A percentile compares a stretch with the other conserved stretches of the same genome.
phyloP scores from a whole-genome alignment of 495 filamentous ascomycete species.

The Barbatosphaeria neglecta region DNA sequence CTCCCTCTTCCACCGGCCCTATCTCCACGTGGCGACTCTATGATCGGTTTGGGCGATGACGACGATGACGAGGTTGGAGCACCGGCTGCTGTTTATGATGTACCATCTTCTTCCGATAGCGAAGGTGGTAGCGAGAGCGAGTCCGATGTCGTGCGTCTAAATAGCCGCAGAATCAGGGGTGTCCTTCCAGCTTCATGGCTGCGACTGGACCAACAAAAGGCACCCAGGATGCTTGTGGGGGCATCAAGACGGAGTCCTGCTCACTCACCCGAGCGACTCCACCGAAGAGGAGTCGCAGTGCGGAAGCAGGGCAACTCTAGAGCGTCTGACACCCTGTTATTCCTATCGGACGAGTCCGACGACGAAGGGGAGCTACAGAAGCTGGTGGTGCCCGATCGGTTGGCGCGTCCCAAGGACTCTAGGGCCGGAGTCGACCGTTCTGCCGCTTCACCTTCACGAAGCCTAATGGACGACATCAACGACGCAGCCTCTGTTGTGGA shows the following conservation, averaged over 20 bases:
- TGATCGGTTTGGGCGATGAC: constrained; percentile 13
- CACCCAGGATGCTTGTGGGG: constrained; percentile 11
- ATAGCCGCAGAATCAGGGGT: constrained; percentile 53
- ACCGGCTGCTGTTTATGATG: constrained; percentile 9
- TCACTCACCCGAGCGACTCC: constrained; percentile 14
- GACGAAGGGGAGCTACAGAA: constrained; percentile 19
- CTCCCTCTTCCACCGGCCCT: neutral
- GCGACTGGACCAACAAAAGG: constrained; percentile 48
- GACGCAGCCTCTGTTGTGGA: constrained; percentile 32
- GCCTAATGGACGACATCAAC: constrained; percentile 15
- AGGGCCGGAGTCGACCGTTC: neutral
- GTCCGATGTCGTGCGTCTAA: constrained; percentile 28
- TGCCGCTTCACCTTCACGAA: constrained; percentile 1
- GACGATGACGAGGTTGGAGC: constrained; percentile 3
- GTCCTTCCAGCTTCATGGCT: constrained; percentile 89
- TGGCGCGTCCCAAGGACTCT: too few relatives aligned
- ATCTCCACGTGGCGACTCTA: neutral
- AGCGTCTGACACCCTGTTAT: constrained; percentile 7
- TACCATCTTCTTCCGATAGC: constrained; percentile 1
- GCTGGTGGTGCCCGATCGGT: neutral
- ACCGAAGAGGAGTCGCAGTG: constrained; percentile 46
- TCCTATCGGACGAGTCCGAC: constrained; percentile 38
- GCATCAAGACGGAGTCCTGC: constrained; percentile 24
- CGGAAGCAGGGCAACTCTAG: constrained; percentile 16
- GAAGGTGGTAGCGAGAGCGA: constrained; percentile 23